Conservation (phyloP, 177 flowering plant species). For the Vitis hybrid region DNA sequence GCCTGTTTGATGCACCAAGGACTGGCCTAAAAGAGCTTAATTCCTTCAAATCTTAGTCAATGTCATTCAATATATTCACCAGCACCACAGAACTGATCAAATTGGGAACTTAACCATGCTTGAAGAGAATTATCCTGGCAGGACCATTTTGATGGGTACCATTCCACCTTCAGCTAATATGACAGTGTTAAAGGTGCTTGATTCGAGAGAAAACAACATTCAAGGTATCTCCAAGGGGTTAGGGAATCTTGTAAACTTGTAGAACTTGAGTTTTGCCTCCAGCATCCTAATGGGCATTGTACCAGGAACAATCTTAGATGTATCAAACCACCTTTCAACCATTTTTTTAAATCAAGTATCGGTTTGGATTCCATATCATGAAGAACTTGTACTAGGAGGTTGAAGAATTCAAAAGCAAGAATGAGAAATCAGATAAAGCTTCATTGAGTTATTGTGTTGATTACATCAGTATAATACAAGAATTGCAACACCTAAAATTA, state of each 20-base stretch:
- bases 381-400: neutral
- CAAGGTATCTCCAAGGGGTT: conserved; percentile 1
- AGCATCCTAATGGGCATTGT: conserved; percentile 8
- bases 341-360: neutral
- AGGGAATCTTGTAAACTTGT: conserved; percentile 2
- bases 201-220: neutral
- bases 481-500: no score
- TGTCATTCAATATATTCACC: conserved; percentile 12
- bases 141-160: conserved; percentile 1
- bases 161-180: conserved; percentile 5
- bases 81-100: conserved; percentile 16
- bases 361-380: neutral
- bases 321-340: conserved; percentile 7
- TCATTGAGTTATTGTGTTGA: no score
- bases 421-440: no score
- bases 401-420: neutral
- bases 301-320: conserved; percentile 10
- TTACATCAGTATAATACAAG: no score
- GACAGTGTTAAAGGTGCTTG: neutral
- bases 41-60: conserved; percentile 8
- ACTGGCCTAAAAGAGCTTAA: conserved; percentile 11
- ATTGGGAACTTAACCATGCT: conserved; percentile 20
- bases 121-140: neutral
- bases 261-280: neutral
- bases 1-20: neutral